phyloP scores from a whole-genome alignment of 345 rosid species.

The Cardamine resedifolia region DNA sequence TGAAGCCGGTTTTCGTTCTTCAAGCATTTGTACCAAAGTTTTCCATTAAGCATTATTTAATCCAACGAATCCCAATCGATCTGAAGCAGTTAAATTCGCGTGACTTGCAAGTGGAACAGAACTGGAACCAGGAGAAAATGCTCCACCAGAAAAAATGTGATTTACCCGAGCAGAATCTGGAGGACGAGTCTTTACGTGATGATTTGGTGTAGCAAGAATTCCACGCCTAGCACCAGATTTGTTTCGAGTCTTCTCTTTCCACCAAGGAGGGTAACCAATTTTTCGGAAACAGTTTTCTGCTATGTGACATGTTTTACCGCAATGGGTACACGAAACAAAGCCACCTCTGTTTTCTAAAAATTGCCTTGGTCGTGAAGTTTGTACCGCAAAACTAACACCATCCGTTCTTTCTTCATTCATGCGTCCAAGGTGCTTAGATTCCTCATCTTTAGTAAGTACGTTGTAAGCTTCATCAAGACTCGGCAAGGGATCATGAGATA shows the following conservation, averaged over 20 bases:
- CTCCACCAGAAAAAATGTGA: too few species aligned
- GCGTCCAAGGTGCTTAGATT: not conserved
- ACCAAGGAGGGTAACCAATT: not conserved
- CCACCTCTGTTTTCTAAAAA: too few species aligned
- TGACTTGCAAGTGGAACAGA: too few species aligned
- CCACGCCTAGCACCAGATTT: not conserved
- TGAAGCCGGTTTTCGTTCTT: rapidly evolving
- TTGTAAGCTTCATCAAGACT: too few species aligned
- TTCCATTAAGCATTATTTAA: not conserved
- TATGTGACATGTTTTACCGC: not conserved
- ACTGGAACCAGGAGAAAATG: not conserved
- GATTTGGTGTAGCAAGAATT: too few species aligned
- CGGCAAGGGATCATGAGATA: too few species aligned
- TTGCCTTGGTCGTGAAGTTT: not conserved
- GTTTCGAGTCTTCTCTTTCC: not conserved
- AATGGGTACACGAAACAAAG: too few species aligned
- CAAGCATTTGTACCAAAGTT: not conserved
- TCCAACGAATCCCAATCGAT: not conserved
- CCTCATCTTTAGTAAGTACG: not conserved
- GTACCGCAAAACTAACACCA: not conserved
- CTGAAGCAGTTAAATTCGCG: not conserved
- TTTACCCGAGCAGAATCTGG: too few species aligned
- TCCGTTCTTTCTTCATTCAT: not conserved
- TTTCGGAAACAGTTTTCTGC: not conserved
- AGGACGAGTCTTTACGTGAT: too few species aligned